Evolutionary conservation across 768 basidiomycete genomes (phyloP), one percentile per base, ranked within the genome.

Genomic region (Boletales sp.): DNA sequence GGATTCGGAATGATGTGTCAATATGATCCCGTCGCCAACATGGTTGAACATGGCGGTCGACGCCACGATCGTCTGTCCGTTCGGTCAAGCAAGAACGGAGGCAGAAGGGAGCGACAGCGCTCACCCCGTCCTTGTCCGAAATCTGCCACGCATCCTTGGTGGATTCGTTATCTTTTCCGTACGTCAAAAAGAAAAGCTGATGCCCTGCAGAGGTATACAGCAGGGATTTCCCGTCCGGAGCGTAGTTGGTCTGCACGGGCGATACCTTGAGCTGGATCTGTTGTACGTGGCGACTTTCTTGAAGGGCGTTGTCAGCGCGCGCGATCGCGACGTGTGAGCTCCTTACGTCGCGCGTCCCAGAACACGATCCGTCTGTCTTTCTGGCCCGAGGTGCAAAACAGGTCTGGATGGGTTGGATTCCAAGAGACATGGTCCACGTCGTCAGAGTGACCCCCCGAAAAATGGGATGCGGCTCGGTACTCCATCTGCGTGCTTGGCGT

Each of bases 391-490:
- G 89, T 84, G 52, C 85, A 89, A 61, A 92, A 88, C 14, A 90
- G 69, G 35, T 90, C 89, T 5, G 89, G 87, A 56, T 91, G 88
- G 3, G 84, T 86, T 1, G 89, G 89, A 63, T 89, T 89, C 88
- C 89, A 92, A 8, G 87, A 81, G 37, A 90, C 70, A 52, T 89
- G 82, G 58, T 91, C 89, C n/a, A 86, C 84, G 40, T 89, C 87
- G 47, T 88, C 87, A 2, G 78, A 74, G 54, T 90, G 89, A 8
- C 81, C 87, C 18, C 87, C 86, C 1, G 83, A 77, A 50, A 81
- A 88, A 14, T 77, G 71, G 2, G 77, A 71, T 14, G 88, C 84
- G 14, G 82, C 75, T 55, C 88, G 78, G 19, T 77, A 68, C 40
- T 91, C 88, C 74, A 89, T 81, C 87, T 90, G 56, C 12, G 5